Base-by-base conservation (phyloP, 2,329 filamentous ascomycete species). In the Arachnomyces sp. region DNA sequence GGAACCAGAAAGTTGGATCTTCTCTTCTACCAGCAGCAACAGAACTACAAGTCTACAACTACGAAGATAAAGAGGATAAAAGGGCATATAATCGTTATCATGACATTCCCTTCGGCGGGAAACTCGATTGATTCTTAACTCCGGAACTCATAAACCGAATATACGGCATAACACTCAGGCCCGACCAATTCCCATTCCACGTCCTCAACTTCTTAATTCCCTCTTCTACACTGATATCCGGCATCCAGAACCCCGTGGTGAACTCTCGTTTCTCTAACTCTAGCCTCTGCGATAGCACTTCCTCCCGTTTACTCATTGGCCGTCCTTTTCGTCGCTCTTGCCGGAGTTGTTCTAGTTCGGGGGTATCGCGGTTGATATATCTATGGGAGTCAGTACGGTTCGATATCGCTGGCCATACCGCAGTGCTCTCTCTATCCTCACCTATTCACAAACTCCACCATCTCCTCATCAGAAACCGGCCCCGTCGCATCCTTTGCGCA, bases 151-250 rank as follows among this genome's bases (percentile, higher is more conserved):
- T 74, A 41, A 95, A 69, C 45, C 86, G 80, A 45, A 87, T 72
- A 73, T 89, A 96, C 44, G 80, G 77, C 49, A 95, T 60, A 7
- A 75, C 81, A 28, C 80, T 77, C 46, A 95, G 72, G 52, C 82
- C 82, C 7, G 84, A 74, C 90, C 90, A 96, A 17, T 84, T 76
- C 3, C 84, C 84, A 48, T 87, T 83, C 86, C 88, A 96, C 15
- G 72, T 70, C 47, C 77, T 73, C 31, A 96, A 63, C 49, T 76
- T 72, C 42, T 72, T 64, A 38, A 84, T 64, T 49, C 81, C 87
- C 35, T 80, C 74, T 31, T 73, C 69, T 31, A 79, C 73, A 40
- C 78, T 75, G 39, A 95, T 67, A 57, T 95, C 84, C 0, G 90
- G 89, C 31, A 93, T 62, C 63, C 60, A 83, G 56, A 94, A 93